phyloP scores from a whole-genome alignment of 306 rosid species.

The Gastrolobium villosum region DNA sequence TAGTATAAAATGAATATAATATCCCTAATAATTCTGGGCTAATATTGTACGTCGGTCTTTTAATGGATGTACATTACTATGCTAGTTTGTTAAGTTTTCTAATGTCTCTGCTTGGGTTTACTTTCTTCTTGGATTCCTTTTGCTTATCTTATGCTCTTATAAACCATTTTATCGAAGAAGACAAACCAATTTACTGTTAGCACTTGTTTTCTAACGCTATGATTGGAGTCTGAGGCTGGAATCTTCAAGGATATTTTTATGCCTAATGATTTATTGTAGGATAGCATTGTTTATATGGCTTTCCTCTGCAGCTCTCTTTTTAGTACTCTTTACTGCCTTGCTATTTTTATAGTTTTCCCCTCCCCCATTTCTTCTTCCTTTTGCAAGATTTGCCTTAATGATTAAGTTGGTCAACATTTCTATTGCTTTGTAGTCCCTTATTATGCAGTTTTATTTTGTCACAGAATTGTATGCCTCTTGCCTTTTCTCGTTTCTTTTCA shows the following conservation, averaged over 20 bases:
- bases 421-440: constrained; percentile 2
- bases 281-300: neutral
- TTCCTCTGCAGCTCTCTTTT: neutral
- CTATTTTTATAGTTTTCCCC: neutral
- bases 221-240: neutral
- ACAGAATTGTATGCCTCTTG: constrained; percentile 30
- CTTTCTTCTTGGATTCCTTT: neutral
- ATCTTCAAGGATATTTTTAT: neutral
- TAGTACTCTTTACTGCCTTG: neutral
- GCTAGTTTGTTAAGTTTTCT: constrained; percentile 11
- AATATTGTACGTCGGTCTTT: neutral
- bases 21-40: neutral
- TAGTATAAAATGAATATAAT: too few relatives aligned
- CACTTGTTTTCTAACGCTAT: neutral
- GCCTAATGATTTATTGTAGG: neutral
- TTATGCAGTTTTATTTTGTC: constrained; percentile 39
- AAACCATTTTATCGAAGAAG: neutral
- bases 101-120: constrained; percentile 2
- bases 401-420: constrained; percentile 21
- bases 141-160: neutral
- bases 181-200: neutral
- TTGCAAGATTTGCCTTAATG: constrained; percentile 8
- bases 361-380: neutral
- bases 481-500: constrained; percentile 11
- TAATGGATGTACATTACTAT: constrained; percentile 13